A percentile compares a stretch with the other conserved stretches of the same genome.
Conservation (phyloP, 2,329 filamentous ascomycete species). For the Ramularia collo-cygni region DNA sequence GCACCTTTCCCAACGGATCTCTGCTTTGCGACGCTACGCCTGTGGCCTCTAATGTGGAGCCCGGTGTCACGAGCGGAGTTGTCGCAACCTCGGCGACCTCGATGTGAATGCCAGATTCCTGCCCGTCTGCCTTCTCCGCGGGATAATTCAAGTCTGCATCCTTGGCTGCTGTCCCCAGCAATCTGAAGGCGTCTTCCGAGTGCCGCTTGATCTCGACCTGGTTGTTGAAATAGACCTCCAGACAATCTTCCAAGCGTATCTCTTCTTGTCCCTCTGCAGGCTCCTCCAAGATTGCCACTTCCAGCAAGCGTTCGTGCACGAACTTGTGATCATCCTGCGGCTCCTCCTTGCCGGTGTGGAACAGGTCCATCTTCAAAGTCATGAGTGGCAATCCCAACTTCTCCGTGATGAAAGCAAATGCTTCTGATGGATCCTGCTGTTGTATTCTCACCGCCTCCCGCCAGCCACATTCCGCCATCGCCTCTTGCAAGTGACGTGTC, state of each 20-base stretch:
- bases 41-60: too few relatives aligned
- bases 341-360: constrained; percentile 78
- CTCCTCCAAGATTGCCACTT: constrained; percentile 79
- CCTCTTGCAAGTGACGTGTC: constrained; percentile 73
- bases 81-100: constrained; percentile 37
- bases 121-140: constrained; percentile 27
- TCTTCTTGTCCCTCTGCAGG: constrained; percentile 51
- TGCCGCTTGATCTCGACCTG: constrained; percentile 81
- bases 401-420: constrained; percentile 90
- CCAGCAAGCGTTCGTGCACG: constrained; percentile 81
- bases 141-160: too few relatives aligned
- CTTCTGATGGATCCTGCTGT: constrained; percentile 94
- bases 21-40: too few relatives aligned
- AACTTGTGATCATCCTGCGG: constrained; percentile 89
- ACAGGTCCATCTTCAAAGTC: constrained; percentile 88
- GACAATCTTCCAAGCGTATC: constrained; percentile 79
- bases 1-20: constrained; percentile 25
- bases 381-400: constrained; percentile 80
- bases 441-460: constrained; percentile 65
- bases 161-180: too few relatives aligned
- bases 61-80: constrained; percentile 24
- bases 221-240: constrained; percentile 94
- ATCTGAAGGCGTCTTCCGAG: constrained; percentile 45
- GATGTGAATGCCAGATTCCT: constrained; percentile 33
- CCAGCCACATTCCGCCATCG: constrained; percentile 83